Evolutionary conservation across 78 protist species (phyloP).

Genomic region (Neovahlkampfia damariscottae): DNA sequence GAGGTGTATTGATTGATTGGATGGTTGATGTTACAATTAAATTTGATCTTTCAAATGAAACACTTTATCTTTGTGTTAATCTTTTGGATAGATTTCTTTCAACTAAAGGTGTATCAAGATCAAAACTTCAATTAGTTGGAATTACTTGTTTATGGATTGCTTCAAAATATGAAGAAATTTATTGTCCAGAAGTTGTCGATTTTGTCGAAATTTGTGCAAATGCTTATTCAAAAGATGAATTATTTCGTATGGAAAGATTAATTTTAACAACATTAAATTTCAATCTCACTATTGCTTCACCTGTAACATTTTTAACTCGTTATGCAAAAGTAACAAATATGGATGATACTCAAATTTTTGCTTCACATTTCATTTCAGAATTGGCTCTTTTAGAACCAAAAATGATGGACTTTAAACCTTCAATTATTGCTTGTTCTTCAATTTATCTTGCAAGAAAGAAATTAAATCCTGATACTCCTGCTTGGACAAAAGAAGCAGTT

Average conservation of each 20-base stretch:
- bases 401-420: conserved; percentile 63
- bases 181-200: conserved; percentile 82
- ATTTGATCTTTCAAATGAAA: conserved; percentile 71
- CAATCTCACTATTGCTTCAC: conserved; percentile 56
- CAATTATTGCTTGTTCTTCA: conserved; percentile 74
- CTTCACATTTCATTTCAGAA: conserved; percentile 73
- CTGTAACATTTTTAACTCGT: conserved; percentile 79
- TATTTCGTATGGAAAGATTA: conserved; percentile 68
- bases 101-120: conserved; percentile 14
- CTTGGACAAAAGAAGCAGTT: neutral
- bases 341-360: conserved; percentile 36
- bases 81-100: conserved; percentile 77
- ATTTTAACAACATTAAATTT: conserved; percentile 65
- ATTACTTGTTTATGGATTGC: conserved; percentile 88
- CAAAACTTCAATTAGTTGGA: conserved; percentile 83
- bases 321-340: conserved; percentile 69
- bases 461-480: neutral
- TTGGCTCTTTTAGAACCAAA: conserved; percentile 52
- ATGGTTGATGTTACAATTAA: conserved; percentile 79
- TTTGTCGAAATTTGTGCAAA: conserved; percentile 87
- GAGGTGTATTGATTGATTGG: conserved; percentile 90
- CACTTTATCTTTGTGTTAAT: conserved; percentile 75
- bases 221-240: conserved; percentile 81
- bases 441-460: conserved; percentile 61
- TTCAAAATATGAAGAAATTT: conserved; percentile 94